Base-by-base conservation (phyloP, 441 rosid genomes). In the Brassica balearica region DNA sequence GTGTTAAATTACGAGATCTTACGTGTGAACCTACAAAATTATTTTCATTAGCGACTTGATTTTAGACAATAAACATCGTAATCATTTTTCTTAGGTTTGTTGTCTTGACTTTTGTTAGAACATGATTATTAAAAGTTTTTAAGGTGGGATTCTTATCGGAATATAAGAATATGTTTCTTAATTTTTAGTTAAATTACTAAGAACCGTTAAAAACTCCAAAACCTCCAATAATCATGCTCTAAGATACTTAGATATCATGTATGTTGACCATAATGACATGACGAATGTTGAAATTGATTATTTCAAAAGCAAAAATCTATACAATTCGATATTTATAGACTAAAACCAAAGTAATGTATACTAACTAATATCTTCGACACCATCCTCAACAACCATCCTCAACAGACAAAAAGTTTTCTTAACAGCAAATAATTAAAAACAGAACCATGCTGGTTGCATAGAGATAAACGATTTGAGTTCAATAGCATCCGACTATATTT, bases 1-100 rank as follows among this genome's bases (percentile, higher is more conserved):
- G 12, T 77, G 60, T 71, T 10, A 11, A 48, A 38, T 71, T 75
- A 77, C 70, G 60, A 53, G 23, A 36, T 70, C 55, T 70, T 70
- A 64, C 11, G 14, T 36, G 2, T 53, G 59, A 65, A 51, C 65
- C 65, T 70, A 70, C 71, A 34, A 1, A 15, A 56, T 23, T 56
- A 23, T 36, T 36, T 77, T 64, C 23, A 5, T 32, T 62, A 70
- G 64, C 71, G 46, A 15, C 55, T 70, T 55, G 11, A n/a, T 53
- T 55, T 62, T 1, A 48, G 6, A 69, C 36, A 34, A 19, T 19
- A 19, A 32, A 48, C n/a, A n/a, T 69, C 56, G 74, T 69, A 29
- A 76, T 76, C 69, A 61, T 32, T 46, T 55, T 46, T 56, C 25
- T 58, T 23, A 12, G 25, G 38, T 38, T 66, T 66, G 56, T 22